phyloP scores from a whole-genome alignment of 352 stramenopile species.

The Phytophthora tentaculata region DNA sequence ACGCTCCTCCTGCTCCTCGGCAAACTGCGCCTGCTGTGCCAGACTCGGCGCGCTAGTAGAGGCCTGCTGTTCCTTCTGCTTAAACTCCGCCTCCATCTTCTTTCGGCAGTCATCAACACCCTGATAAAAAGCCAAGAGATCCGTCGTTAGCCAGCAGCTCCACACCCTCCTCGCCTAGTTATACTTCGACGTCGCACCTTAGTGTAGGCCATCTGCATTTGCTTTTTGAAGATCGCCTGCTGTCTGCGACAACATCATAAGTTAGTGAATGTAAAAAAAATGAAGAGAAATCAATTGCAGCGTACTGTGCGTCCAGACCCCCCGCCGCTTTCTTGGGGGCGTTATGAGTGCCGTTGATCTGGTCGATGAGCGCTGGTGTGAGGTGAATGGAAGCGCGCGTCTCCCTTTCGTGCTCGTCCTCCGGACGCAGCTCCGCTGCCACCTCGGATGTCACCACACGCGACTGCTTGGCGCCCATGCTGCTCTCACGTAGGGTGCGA shows the following conservation, averaged over 20 bases:
- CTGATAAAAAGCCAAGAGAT: conserved; percentile 29
- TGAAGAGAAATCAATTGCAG: neutral
- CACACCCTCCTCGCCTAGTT: neutral
- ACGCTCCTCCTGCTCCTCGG: conserved; percentile 73
- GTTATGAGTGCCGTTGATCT: conserved; percentile 64
- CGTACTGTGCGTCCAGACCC: conserved; percentile 55
- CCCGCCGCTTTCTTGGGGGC: conserved; percentile 11
- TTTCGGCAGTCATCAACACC: conserved; percentile 78
- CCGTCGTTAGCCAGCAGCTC: neutral
- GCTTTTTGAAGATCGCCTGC: conserved; percentile 71
- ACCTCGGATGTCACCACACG: conserved; percentile 70
- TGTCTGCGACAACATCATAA: conserved; percentile 39
- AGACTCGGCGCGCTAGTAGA: conserved; percentile 21
- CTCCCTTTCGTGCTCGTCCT: conserved; percentile 50
- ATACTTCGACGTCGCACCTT: conserved; percentile 47
- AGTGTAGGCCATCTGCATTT: conserved; percentile 76
- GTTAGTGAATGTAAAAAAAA: conserved; percentile 2
- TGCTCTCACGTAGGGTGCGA: conserved; percentile 43
- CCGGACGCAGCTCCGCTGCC: conserved; percentile 57
- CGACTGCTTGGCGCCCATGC: conserved; percentile 82
- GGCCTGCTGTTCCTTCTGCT: conserved; percentile 33
- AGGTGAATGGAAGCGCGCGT: conserved; percentile 65
- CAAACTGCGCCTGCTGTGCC: conserved; percentile 61
- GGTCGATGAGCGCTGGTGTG: conserved; percentile 70
- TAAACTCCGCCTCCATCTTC: conserved; percentile 56